These are phyloP conservation scores for Limnanthes douglasii DNA, from an alignment of 345 rosid genomes.

Conservation along the genomic window DNA sequence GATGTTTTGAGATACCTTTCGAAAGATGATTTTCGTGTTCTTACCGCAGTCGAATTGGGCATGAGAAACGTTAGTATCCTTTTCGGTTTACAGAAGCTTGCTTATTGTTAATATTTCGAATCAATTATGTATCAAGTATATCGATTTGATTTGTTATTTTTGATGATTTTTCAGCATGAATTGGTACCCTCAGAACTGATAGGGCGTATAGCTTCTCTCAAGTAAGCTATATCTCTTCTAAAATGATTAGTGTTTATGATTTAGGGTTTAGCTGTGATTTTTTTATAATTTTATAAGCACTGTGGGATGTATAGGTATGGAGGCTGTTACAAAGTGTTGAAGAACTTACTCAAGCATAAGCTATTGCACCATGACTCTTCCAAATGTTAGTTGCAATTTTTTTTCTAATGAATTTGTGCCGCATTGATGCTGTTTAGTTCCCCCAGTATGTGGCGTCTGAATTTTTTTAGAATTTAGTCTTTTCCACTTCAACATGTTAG, in stretches of 20 bases:
- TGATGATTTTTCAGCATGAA: slow-evolving; percentile 47
- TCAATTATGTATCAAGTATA: no score
- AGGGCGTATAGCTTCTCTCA: slow-evolving; percentile 62
- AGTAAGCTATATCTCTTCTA: slow-evolving; percentile 24
- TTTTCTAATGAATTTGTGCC: no score
- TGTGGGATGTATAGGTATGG: slow-evolving; percentile 41
- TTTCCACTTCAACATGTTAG: no score
- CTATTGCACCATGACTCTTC: slow-evolving; percentile 82
- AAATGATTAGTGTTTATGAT: no score
- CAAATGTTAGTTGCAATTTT: slow-evolving; percentile 38
- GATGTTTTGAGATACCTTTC: slow-evolving; percentile 67
- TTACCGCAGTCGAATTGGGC: slow-evolving; percentile 92
- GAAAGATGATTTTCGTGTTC: slow-evolving; percentile 86
- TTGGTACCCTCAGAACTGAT: slow-evolving; percentile 77
- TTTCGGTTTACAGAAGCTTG: no score
- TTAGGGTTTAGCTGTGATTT: no score
- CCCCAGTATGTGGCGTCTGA: no score
- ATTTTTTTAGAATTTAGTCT: no score
- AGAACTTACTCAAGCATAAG: slow-evolving; percentile 85
- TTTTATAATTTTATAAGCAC: slow-evolving; percentile 2
- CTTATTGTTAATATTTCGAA: no score
- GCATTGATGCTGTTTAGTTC: no score
- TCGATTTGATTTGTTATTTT: not conserved
- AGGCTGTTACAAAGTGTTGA: slow-evolving; percentile 77
- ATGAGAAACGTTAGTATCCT: slow-evolving; percentile 52